phyloP scores from a whole-genome alignment of 441 rosid genomes.

The Sinapis alba region DNA sequence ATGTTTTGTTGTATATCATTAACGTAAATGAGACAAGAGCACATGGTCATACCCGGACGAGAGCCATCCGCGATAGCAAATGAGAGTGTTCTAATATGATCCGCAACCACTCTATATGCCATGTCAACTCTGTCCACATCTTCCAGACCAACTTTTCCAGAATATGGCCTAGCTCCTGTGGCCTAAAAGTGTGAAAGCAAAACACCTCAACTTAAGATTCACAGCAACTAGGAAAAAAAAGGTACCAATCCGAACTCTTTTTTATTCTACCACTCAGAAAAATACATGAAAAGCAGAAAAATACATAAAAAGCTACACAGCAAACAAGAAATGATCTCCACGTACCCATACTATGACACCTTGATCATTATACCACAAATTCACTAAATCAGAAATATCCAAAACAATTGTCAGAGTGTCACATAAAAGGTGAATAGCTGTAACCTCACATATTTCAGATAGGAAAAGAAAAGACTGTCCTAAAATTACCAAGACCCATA shows the following conservation, averaged over 20 bases:
- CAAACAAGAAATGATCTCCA: conserved; percentile 7
- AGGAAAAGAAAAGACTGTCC: neutral
- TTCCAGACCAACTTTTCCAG: conserved; percentile 93
- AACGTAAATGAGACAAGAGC: conserved; percentile 2
- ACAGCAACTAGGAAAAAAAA: neutral
- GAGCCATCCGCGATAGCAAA: conserved; percentile 99
- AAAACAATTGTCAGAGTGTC: neutral
- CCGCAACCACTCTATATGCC: conserved; percentile 99
- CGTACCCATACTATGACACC: neutral
- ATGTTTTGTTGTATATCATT: neutral
- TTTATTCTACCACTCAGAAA: neutral
- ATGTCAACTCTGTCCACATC: conserved; percentile 86
- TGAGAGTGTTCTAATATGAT: conserved; percentile 93
- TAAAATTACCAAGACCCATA: conserved; percentile 8
- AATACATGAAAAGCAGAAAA: conserved; percentile 8
- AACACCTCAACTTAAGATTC: conserved; percentile 15
- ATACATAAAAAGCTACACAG: neutral
- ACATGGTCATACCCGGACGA: conserved; percentile 69
- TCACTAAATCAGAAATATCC: neutral
- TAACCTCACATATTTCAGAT: neutral
- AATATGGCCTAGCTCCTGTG: conserved; percentile 82
- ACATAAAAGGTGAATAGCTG: neutral
- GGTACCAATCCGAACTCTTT: neutral
- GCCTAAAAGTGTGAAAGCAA: conserved; percentile 48
- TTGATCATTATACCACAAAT: conserved; percentile 7